phyloP scores from a whole-genome alignment of 129 eudicot species.

The Flaveria robusta region DNA sequence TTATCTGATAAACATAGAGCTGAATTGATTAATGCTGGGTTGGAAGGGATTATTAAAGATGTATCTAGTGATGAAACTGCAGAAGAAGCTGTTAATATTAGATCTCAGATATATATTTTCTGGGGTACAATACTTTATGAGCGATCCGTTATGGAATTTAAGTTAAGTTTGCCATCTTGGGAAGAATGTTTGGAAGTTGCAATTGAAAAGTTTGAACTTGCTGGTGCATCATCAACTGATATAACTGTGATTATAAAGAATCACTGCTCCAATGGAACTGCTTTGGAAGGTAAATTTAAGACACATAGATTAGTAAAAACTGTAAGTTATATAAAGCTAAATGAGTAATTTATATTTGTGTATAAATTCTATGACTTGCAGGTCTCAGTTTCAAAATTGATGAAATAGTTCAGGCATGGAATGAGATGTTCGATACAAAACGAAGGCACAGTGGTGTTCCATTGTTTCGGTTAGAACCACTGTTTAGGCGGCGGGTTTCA shows the following conservation, averaged over 20 bases:
- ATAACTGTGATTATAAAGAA: conserved; percentile 90
- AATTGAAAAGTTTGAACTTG: conserved; percentile 89
- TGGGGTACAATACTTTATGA: conserved; percentile 97
- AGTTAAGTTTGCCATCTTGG: conserved; percentile 74
- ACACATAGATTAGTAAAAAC: background rate
- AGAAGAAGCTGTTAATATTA: conserved; percentile 59
- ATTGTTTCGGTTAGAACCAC: conserved; percentile 72
- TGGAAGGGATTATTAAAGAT: conserved; percentile 60
- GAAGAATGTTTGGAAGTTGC: conserved; percentile 98
- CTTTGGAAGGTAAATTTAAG: conserved; percentile 59
- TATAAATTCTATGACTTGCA: conserved; percentile 17
- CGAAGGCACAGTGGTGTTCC: conserved; percentile 81
- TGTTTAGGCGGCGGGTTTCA: conserved; percentile 74
- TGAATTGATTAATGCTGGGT: conserved; percentile 56
- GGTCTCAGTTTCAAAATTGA: conserved; percentile 79
- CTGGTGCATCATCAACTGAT: conserved; percentile 83
- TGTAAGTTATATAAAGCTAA: background rate
- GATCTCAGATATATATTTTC: conserved; percentile 76
- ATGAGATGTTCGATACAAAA: conserved; percentile 97
- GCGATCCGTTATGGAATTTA: conserved; percentile 83
- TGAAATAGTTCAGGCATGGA: conserved; percentile 96
- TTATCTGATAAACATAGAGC: conserved; percentile 57
- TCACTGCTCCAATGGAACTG: conserved; percentile 78
- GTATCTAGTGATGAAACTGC: conserved; percentile 63
- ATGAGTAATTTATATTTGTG: conserved; percentile 10